phyloP scores from a whole-genome alignment of 2,329 filamentous ascomycete species.

The Talaromyces piceae region DNA sequence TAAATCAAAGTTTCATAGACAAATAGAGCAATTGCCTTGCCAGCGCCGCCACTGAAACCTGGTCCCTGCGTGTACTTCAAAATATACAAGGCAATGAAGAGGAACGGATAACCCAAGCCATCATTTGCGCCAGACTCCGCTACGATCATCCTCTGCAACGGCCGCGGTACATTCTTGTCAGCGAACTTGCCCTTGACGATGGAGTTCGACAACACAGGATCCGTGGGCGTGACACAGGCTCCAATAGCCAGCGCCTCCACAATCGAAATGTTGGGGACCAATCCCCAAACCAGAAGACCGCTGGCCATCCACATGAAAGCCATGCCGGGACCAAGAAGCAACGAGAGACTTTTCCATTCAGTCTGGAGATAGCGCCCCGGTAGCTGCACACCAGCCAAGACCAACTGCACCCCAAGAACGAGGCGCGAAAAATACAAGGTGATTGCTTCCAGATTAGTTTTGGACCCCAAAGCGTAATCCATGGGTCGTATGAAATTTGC shows the following conservation, averaged over 20 bases:
- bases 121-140: constrained; percentile 85
- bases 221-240: constrained; percentile 85
- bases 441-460: constrained; percentile 58
- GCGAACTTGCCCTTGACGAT: constrained; percentile 94
- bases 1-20: constrained; percentile 82
- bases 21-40: constrained; percentile 68
- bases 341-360: constrained; percentile 67
- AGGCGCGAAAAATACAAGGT: constrained; percentile 80
- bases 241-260: constrained; percentile 73
- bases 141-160: constrained; percentile 71
- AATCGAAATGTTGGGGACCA: constrained; percentile 65
- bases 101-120: constrained; percentile 78
- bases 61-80: constrained; percentile 64
- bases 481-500: constrained; percentile 67
- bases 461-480: constrained; percentile 59
- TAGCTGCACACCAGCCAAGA: constrained; percentile 79
- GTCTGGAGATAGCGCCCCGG: constrained; percentile 71
- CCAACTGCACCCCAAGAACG: constrained; percentile 82
- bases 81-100: constrained; percentile 77
- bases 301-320: constrained; percentile 76
- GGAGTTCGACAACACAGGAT: constrained; percentile 78
- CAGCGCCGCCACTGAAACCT: constrained; percentile 51
- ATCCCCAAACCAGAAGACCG: constrained; percentile 67
- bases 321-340: constrained; percentile 81
- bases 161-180: constrained; percentile 77